Conservation (phyloP, 495 filamentous ascomycete species). For the Hypoxylon trugodes region DNA sequence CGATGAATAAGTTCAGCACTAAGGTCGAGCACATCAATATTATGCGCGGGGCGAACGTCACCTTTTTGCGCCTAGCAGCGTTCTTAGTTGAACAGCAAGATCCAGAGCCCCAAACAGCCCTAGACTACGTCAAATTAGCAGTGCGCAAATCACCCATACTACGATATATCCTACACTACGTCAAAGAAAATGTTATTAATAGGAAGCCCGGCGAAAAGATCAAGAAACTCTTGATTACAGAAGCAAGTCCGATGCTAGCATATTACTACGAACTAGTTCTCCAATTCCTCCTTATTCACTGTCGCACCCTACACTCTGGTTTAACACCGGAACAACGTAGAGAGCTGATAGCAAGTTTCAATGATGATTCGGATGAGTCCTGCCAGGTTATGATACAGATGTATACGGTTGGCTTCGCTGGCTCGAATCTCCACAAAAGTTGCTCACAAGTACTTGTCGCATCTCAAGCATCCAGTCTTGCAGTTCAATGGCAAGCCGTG, state of each 20-base stretch:
- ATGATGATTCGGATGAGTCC: constrained; percentile 17
- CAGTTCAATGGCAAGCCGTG: constrained; percentile 37
- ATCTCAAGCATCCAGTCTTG: constrained; percentile 34
- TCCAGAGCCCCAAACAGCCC: constrained; percentile 1
- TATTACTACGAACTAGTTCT: constrained; percentile 42
- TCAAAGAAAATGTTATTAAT: constrained; percentile 29
- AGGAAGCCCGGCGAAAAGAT: constrained; percentile 22
- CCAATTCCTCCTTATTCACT: constrained; percentile 40
- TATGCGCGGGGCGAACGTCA: constrained; percentile 30
- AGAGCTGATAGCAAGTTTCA: constrained; percentile 36
- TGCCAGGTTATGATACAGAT: constrained; percentile 43
- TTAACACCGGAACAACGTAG: constrained; percentile 28
- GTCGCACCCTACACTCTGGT: constrained; percentile 32
- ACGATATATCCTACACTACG: constrained; percentile 36
- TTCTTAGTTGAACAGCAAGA: constrained; percentile 15
- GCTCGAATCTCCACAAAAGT: constrained; percentile 39
- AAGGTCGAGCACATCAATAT: constrained; percentile 3
- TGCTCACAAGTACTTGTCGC: constrained; percentile 37
- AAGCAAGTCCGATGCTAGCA: constrained; percentile 34
- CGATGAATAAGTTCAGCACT: constrained; percentile 13
- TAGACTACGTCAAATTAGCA: constrained; percentile 34
- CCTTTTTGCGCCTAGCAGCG: constrained; percentile 19
- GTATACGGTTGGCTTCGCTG: constrained; percentile 41
- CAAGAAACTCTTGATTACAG: constrained; percentile 41
- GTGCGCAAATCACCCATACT: constrained; percentile 35